Evolutionary conservation across 2,329 filamentous ascomycete genomes (phyloP), one percentile per base, ranked within the genome.

Genomic region (Trichoderma asperellum): DNA sequence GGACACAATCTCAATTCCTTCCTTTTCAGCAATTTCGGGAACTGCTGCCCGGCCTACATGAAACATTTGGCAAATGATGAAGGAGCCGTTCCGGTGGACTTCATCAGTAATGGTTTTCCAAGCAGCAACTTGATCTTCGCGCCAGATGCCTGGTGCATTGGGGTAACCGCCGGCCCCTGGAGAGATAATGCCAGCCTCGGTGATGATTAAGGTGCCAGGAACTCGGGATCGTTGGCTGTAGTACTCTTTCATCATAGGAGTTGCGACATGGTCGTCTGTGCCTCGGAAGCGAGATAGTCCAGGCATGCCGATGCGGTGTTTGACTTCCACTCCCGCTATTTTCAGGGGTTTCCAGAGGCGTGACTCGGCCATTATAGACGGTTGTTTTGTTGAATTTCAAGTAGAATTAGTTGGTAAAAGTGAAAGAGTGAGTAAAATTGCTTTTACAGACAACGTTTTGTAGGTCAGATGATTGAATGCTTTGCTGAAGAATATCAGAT

Each of bases 51-150:
- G 85, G 6, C 90, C 89, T 0, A 88, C 79, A 1, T 86, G 85
- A 88, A 89, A 61, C 61, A n/a, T 60, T 66, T 24, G 4, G 47
- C n/a, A 21, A 24, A 49, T 49, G 47, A 49, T 49, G 47, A 49
- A 49, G 47, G n/a, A 49, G n/a, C 86, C 86, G 73, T 89, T 89
- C n/a, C 81, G 81, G 75, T 92, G 90, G 0, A 92, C 88, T 1
- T 85, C 86, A 29, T 88, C 84, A 2, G 86, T 88, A 55, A 92
- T 80, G n/a, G 83, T 78, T 71, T 84, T 86, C 90, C 89, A 92
- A 0, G 81, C 85, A 1, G 81, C 81, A 43, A 89, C 81, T 70
- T 91, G 88, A 16, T 81, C 82, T 0, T 82, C 78, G 27, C 76
- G 85, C 74, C 82, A 89, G 73, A 91, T 86, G 1, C 87, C 88